Evolutionary conservation across 2,329 filamentous ascomycete species (phyloP), one percentile per base, ranked within the genome.

Genomic region (Magnaporthiopsis incrustans): DNA sequence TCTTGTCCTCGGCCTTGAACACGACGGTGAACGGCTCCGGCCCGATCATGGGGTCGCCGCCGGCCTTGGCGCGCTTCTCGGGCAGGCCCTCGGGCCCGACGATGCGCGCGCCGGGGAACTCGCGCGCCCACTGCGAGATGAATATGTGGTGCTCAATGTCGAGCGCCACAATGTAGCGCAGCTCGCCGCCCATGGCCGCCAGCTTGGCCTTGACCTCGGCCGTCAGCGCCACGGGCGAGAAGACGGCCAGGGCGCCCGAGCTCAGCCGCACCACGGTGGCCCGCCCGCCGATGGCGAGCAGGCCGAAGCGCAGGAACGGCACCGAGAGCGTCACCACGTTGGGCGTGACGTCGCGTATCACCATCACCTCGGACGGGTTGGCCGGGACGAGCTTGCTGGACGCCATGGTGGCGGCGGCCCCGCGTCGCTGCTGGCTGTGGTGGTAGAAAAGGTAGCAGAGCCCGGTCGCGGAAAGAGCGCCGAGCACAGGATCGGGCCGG

Each of bases 81-180:
- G 86, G 87, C 1, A 99, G 85, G 0, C 91, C 91, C 70, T 94
- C 88, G 1, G 91, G 90, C 1, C 88, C 94, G 70, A 98, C 84
- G 60, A 99, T 82, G 70, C 88, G 87, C 38, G 94, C 93, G 57
- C 83, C 75, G 0, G 94, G 61, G 74, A 86, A 98, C 32, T 86
- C 90, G 61, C 84, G 79, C 71, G 90, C 86, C 94, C 95, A 99
- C 61, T 91, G 82, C 0, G 90, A 89, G 63, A 99, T 75, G 79
- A 95, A 96, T 74, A 99, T 91, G 82, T 99, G 95, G 77, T 99
- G 95, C 79, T 99, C 92, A 63, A 91, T 82, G 75, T 99, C 95
- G 1, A 89, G 86, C 0, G 95, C 94, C 32, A 94, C 81, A 68
- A 99, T 88, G 81, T 98, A 98, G 69, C 83, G 85, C 62, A 97